Evolutionary conservation across 805 yeast genomes (phyloP).

Genomic region (Wickerhamomyces chaumierensis): DNA sequence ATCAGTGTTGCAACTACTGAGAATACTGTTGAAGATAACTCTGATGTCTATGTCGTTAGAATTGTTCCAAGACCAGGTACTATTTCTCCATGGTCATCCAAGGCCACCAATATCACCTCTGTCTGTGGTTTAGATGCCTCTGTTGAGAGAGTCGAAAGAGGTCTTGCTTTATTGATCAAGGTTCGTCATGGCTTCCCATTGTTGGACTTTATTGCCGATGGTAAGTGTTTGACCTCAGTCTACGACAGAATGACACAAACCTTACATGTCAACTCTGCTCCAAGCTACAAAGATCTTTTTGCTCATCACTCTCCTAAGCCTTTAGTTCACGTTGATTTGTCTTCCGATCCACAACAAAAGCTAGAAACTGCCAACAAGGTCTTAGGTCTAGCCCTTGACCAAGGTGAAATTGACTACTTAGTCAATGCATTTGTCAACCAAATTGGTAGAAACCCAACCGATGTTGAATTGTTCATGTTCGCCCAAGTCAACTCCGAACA

Average conservation of each 20-base stretch:
- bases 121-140: slow-evolving; percentile 72
- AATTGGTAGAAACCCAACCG: slow-evolving; percentile 85
- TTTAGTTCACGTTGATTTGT: slow-evolving; percentile 59
- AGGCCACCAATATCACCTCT: slow-evolving; percentile 88
- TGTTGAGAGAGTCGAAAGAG: slow-evolving; percentile 85
- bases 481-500: slow-evolving; percentile 99
- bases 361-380: slow-evolving; percentile 67
- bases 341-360: slow-evolving; percentile 38
- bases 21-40: slow-evolving; percentile 19
- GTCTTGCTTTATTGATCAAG: slow-evolving; percentile 61
- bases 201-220: slow-evolving; percentile 38
- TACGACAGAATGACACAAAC: slow-evolving; percentile 94
- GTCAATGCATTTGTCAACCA: slow-evolving; percentile 68
- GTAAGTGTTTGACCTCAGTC: slow-evolving; percentile 54
- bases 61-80: slow-evolving; percentile 91
- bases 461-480: slow-evolving; percentile 96
- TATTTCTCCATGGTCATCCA: slow-evolving; percentile 98
- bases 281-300: slow-evolving; percentile 60
- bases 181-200: slow-evolving; percentile 66
- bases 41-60: slow-evolving; percentile 50
- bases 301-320: slow-evolving; percentile 77
- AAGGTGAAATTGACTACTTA: slow-evolving; percentile 85
- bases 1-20: slow-evolving; percentile 24
- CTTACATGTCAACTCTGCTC: slow-evolving; percentile 47
- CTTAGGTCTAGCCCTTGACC: slow-evolving; percentile 89